These are phyloP conservation scores for Coemansia sp. DNA, from an alignment of 192 early-diverging fungal species.

Conservation along the genomic window DNA sequence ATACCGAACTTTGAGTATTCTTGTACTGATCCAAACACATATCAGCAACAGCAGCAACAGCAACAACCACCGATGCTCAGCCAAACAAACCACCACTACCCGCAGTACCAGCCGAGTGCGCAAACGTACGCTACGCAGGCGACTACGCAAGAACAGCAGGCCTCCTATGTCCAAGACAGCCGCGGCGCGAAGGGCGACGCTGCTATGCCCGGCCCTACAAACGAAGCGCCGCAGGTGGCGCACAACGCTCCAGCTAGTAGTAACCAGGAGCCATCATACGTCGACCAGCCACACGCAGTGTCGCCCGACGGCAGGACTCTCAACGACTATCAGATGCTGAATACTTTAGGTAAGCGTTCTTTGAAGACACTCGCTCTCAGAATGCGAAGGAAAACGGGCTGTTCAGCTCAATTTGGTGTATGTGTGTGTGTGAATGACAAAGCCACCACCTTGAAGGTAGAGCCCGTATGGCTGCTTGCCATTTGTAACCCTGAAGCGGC, in stretches of 20 bases:
- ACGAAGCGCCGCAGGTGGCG: neutral
- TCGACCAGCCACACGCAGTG: neutral
- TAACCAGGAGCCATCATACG: conserved; percentile 2
- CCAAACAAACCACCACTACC: conserved; percentile 14
- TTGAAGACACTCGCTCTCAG: neutral
- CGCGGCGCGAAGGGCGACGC: conserved; percentile 3
- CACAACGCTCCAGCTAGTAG: conserved; percentile 1
- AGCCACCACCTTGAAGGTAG: neutral
- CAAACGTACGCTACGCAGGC: conserved; percentile 9
- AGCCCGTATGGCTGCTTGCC: neutral
- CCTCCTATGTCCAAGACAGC: neutral
- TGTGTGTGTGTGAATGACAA: too few relatives aligned
- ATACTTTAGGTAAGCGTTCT: conserved; percentile 47
- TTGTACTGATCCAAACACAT: neutral
- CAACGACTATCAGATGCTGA: conserved; percentile 50
- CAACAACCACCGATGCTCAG: conserved; percentile 15
- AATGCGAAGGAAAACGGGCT: neutral
- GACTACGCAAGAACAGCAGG: conserved; percentile 5
- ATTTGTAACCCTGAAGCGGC: neutral
- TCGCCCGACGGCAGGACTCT: conserved; percentile 43
- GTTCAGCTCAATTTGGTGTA: too few relatives aligned
- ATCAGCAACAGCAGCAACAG: conserved; percentile 10
- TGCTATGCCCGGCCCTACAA: neutral
- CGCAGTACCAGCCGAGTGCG: conserved; percentile 13
- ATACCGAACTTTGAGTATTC: neutral